Base-by-base conservation (phyloP, 2,329 filamentous ascomycete species). In the Pyrenophora tritici-repentis region DNA sequence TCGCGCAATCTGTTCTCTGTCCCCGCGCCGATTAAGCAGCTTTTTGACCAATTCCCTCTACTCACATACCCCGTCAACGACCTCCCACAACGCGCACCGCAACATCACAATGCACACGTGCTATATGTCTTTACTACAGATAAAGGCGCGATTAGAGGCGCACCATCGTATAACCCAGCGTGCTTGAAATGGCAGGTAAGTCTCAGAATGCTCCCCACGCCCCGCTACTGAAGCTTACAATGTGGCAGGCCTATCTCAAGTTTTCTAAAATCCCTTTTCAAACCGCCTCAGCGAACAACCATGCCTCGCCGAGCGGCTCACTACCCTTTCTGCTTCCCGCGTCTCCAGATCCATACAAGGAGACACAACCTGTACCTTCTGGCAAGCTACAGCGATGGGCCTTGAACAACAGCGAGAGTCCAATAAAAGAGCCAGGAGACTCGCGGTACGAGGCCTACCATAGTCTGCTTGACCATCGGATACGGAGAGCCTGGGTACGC, bases 161-260 rank as follows among this genome's bases (percentile, higher is more conserved):
- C 79, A 24, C 89, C 91, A 20, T 95, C 90, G 59, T 96, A 88
- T 76, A 97, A 97, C 71, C 94, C 94, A 9, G 85, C 86, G 51
- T 99, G 94, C 78, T 79, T 97, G 67, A 96, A 93, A 79, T 97
- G 91, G 91, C 94, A 97, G 89, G 91, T 93, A 65, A 61, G 84
- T 35, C 13, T 13, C 14, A 41, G 38, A 14, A 8, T 39, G 12
- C 3, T 18, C 13, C 12, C 18, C 14, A 38, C 22, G 29, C 33
- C 42, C 42, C 44, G 31, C 35, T 26, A 42, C 44, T 44, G 40
- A 20, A 50, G 45, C 53, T 57, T 34, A 61, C 37, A 46, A 14
- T 43, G 33, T 52, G 45, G n/a, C 55, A 96, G 91, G 86, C 91
- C 24, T 94, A 91, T 73, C 81, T 99, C 55, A 89, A 85, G 64